phyloP scores from a whole-genome alignment of 306 rosid genomes.

The Quercus variabilis region DNA sequence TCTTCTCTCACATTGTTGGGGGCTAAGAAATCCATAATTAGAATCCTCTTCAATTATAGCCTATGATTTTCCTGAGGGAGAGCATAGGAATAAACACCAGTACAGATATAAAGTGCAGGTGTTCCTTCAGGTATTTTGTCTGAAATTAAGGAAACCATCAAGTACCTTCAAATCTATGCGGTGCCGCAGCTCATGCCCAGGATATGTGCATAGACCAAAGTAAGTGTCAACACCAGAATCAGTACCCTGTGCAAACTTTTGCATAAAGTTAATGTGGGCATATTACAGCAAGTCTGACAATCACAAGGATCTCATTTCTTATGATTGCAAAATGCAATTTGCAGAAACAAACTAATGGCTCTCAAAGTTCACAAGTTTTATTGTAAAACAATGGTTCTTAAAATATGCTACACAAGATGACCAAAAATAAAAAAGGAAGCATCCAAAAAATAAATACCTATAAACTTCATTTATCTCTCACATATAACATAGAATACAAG shows the following conservation, averaged over 20 bases:
- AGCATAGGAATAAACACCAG: not conserved
- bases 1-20: not conserved
- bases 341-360: not conserved
- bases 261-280: constrained; percentile 2
- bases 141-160: not conserved
- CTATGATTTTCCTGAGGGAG: not conserved
- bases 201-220: constrained; percentile 88
- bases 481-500: not conserved
- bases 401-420: not conserved
- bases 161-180: constrained; percentile 89
- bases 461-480: not conserved
- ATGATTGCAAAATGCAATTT: not conserved
- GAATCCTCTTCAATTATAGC: not conserved
- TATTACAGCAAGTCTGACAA: not conserved
- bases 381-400: not conserved
- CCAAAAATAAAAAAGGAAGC: not conserved
- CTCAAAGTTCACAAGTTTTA: not conserved
- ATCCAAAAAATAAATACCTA: not conserved
- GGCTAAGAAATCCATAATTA: not conserved
- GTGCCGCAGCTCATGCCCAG: constrained; percentile 78
- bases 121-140: not conserved
- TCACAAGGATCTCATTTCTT: not conserved
- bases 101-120: not conserved
- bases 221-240: constrained; percentile 91
- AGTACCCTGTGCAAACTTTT: constrained; percentile 54